Base-by-base conservation (phyloP, 2,329 filamentous ascomycete species). In the Ophiocordyceps australis region DNA sequence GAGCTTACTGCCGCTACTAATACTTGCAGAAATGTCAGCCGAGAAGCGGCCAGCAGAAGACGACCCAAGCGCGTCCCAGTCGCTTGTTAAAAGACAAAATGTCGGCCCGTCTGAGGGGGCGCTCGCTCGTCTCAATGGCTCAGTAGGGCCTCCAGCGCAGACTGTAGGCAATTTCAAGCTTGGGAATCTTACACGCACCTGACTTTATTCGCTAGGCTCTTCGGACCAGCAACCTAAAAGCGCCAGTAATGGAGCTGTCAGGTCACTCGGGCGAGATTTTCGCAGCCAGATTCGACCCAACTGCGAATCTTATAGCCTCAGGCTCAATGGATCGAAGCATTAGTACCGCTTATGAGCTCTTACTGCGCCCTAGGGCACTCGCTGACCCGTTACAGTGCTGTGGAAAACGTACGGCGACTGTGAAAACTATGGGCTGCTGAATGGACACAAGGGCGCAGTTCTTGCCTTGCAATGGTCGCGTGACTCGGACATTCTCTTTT, bases 401-500 rank as follows among this genome's bases (percentile, higher is more conserved):
- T 98, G 89, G 89, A 72, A 78, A 41, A 91, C 85, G 2, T 83
- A 86, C 33, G 86, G 83, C 41, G 68, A 82, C 39, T 94, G 86
- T 55, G 80, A 92, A 43, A 98, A 98, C 54, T 94, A 94, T 43
- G 85, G 86, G 32, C 57, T 80, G 16, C 60, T 98, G 27, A 82
- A 62, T 7, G 89, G 89, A 18, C 89, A 98, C 56, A 83, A 81
- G 46, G 82, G 82, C 37, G 89, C 89, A 2, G 60, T 98, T 25
- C 60, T 95, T 15, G 89, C 95, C 50, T 57, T 98, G 23, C 83
- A 93, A 45, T 98, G 89, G 89, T 93, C 89, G 16, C 76, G 89
- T 46, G 89, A 98, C 55, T 91, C 83, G 13, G 73, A 78, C 41
- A 76, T 86, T 22, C 52, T 98, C 26, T 95, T 86, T 45, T 89